phyloP scores from a whole-genome alignment of 2,329 filamentous ascomycete species.

The Kalaharituber pfeilii region DNA sequence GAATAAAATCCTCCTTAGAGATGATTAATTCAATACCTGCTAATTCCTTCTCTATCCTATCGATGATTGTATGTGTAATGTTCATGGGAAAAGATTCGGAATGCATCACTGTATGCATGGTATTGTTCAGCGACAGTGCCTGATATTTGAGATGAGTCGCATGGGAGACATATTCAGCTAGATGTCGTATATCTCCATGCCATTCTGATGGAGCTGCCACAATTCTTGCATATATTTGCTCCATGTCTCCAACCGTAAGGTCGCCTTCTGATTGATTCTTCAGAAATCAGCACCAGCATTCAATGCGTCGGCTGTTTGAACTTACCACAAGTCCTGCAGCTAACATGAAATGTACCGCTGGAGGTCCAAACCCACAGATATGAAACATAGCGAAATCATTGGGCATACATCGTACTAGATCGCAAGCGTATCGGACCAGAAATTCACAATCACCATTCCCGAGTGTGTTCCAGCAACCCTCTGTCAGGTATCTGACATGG shows the following conservation, averaged over 20 bases:
- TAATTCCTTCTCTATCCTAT: neutral
- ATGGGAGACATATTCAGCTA: conserved; percentile 14
- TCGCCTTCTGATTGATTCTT: conserved; percentile 18
- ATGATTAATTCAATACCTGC: neutral
- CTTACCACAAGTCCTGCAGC: conserved; percentile 19
- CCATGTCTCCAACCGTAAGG: conserved; percentile 12
- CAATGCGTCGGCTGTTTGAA: neutral
- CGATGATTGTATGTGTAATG: neutral
- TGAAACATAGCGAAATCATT: conserved; percentile 14
- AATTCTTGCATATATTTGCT: conserved; percentile 14
- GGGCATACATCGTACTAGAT: conserved; percentile 17
- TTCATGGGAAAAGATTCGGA: neutral
- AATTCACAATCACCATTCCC: conserved; percentile 18
- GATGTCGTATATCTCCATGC: conserved; percentile 16
- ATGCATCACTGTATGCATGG: neutral
- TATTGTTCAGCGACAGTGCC: conserved; percentile 6
- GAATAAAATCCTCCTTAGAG: neutral
- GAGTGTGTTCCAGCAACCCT: conserved; percentile 5
- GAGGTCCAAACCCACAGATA: conserved; percentile 11
- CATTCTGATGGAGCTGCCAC: conserved; percentile 16
- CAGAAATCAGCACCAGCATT: conserved; percentile 7
- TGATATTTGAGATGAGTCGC: conserved; percentile 17
- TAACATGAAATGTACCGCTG: conserved; percentile 18
- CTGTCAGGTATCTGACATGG: conserved; percentile 5
- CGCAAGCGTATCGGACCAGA: conserved; percentile 18